Evolutionary conservation across 805 yeast species (phyloP), one percentile per base, ranked within the genome.

Genomic region (Pichia californica): DNA sequence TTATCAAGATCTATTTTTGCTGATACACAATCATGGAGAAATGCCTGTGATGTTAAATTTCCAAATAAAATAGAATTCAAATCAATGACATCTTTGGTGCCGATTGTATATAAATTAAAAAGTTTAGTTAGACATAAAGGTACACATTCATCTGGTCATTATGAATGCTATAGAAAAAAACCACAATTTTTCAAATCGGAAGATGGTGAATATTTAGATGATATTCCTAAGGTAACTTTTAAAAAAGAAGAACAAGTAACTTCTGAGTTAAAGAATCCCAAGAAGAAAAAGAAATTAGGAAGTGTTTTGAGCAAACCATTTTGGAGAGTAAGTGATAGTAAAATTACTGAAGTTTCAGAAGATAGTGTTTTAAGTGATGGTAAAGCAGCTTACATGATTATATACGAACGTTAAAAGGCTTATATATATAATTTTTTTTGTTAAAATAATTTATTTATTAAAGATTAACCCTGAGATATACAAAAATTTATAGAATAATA

Each of bases 91-190:
- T 23, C 42, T 7, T 30, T 26, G 19, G 32, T 45, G 21, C 31
- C 44, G 2, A 29, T 10, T 14, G 31, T 27, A 3, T 88, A 86
- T 59, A 67, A 68, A 47, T 68, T 93, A 30, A 75, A 73, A 48
- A 83, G 96, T 0, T 67, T 87, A 48, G 79, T 93, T 16, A 74
- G 88, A 51, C 98, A 93, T 59, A 77, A 81, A 36, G 99, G 99
- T 0, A 79, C 91, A 1, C 97, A 89, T 61, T 73, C 80, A 18
- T 76, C 79, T 35, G 98, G 98, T 1, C 98, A 89, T 57, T 89
- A 88, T 58, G 95, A 89, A 55, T 86, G 96, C 54, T 87, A 78
- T 58, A 80, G 84, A 49, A 79, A 78, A 38, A 89, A 88, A 57
- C 91, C 93, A 2, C 59, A 73, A 4, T 73, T 71, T 44, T 77